Evolutionary conservation across 2,329 filamentous ascomycete genomes (phyloP).

Genomic region (Chalaropsis ovoidea): DNA sequence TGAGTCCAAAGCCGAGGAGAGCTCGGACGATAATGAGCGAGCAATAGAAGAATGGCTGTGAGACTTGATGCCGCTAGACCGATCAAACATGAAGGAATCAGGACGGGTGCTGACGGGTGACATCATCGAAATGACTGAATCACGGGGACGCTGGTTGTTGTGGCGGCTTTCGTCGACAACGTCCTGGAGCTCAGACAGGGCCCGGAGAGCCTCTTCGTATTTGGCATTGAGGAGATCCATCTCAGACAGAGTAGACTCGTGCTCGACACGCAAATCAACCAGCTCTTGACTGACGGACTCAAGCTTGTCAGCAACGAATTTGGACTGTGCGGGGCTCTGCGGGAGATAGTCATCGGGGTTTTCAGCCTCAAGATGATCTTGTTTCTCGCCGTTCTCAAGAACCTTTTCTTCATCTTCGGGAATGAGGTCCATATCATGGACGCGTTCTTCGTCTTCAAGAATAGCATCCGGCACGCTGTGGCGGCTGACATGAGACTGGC

Average conservation of each 20-base stretch:
- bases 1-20: constrained; percentile 77
- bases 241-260: constrained; percentile 72
- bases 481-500: constrained; percentile 29
- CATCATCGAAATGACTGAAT: constrained; percentile 47
- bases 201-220: constrained; percentile 79
- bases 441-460: constrained; percentile 42
- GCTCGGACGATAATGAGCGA: constrained; percentile 85
- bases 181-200: constrained; percentile 77
- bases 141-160: constrained; percentile 41
- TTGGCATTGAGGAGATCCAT: constrained; percentile 74
- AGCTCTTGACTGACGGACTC: constrained; percentile 87
- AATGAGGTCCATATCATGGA: constrained; percentile 30
- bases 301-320: constrained; percentile 83
- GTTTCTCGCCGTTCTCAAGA: constrained; percentile 15
- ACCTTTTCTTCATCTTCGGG: constrained; percentile 28
- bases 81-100: constrained; percentile 76
- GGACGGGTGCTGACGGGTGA: constrained; percentile 49
- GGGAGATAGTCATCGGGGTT: constrained; percentile 37
- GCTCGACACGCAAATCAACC: constrained; percentile 78
- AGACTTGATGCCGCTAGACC: constrained; percentile 61
- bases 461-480: constrained; percentile 48
- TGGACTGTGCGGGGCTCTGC: constrained; percentile 67
- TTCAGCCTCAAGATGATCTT: constrained; percentile 18
- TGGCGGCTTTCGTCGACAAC: constrained; percentile 69
- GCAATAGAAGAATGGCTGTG: constrained; percentile 58